Evolutionary conservation across 2,329 filamentous ascomycete species (phyloP).

Genomic region (Lasiodiplodia theobromae): DNA sequence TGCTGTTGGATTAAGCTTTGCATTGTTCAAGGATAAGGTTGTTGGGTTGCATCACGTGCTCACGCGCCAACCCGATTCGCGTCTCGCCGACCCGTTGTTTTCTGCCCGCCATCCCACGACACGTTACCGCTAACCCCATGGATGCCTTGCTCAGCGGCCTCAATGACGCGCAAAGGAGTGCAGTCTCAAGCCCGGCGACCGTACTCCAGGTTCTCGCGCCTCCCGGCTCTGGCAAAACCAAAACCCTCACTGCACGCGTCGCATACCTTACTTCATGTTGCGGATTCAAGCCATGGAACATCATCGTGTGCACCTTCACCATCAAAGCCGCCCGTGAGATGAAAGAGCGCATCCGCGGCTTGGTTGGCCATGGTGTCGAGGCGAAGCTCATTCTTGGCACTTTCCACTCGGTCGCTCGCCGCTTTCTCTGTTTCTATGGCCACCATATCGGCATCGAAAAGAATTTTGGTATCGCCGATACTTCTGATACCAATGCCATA

Average conservation of each 20-base stretch:
- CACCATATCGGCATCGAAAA: slow-evolving; percentile 80
- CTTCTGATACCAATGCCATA: slow-evolving; percentile 78
- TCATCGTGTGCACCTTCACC: slow-evolving; percentile 96
- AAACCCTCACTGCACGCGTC: slow-evolving; percentile 90
- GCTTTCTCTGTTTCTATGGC: slow-evolving; percentile 85
- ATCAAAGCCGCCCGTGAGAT: slow-evolving; percentile 95
- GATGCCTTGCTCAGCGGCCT: slow-evolving; percentile 66
- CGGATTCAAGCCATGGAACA: slow-evolving; percentile 79
- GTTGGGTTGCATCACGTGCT: not conserved
- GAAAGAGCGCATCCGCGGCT: slow-evolving; percentile 81
- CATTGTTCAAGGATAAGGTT: not conserved
- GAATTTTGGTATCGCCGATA: slow-evolving; percentile 91
- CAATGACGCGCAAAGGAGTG: slow-evolving; percentile 69
- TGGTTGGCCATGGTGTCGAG: slow-evolving; percentile 80
- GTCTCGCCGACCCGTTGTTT: not conserved
- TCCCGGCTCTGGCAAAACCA: slow-evolving; percentile 85
- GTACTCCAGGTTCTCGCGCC: slow-evolving; percentile 69
- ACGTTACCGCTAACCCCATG: slow-evolving; percentile 47
- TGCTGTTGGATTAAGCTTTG: not conserved
- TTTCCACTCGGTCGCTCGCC: slow-evolving; percentile 89
- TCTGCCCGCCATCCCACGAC: not conserved
- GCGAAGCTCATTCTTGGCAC: slow-evolving; percentile 85
- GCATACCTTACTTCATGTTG: slow-evolving; percentile 81
- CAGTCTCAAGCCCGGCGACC: slow-evolving; percentile 68
- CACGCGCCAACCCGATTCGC: not conserved